Base-by-base conservation (phyloP, 495 filamentous ascomycete species). In the Margaritispora aquatica region DNA sequence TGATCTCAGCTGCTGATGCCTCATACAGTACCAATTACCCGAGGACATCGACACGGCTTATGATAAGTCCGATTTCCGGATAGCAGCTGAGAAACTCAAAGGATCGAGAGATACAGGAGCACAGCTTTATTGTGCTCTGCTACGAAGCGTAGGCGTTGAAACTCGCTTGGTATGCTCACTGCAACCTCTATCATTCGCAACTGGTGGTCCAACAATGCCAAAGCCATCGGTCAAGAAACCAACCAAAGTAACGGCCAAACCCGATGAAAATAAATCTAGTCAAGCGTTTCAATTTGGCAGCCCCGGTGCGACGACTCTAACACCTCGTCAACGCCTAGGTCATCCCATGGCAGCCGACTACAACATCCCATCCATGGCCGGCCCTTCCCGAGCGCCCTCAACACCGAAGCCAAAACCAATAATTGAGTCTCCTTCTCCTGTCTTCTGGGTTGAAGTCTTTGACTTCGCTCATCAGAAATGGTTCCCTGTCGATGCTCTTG, bases 371-470 rank as follows among this genome's bases (percentile, higher is more conserved):
- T 38, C 57, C 11, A 62, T 68, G 10, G 54, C 34, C 17, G 22
- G 47, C 11, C 63, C 73, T 21, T 63, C 24, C 3, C 61, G 68
- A 20, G 34, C 47, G 2, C 57, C 61, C 4, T 66, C 68, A 21
- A 69, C 74, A 7, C 65, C 69, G 10, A 77, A 71, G 54, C 60
- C 51, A 26, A 77, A 67, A 54, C 54, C 78, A 15, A 76, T 77
- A 22, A 67, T 66, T 51, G 85, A 86, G 66, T 93, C 90, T 2
- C 69, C 79, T 1, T 88, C 84, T 61, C 95, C 94, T 0, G 74
- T 97, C 4, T 97, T 88, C 68, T 98, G 94, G 94, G 85, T 96
- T 1, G 94, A 98, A 72, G 86, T 88, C 1, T 90, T 95, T 65
- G 89, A 96, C 65, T 75, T 83, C 57, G 88, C 85, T 15, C 76